These are phyloP conservation scores for Ochetophila trinervis DNA, from an alignment of 306 rosid genomes.

Conservation along the genomic window DNA sequence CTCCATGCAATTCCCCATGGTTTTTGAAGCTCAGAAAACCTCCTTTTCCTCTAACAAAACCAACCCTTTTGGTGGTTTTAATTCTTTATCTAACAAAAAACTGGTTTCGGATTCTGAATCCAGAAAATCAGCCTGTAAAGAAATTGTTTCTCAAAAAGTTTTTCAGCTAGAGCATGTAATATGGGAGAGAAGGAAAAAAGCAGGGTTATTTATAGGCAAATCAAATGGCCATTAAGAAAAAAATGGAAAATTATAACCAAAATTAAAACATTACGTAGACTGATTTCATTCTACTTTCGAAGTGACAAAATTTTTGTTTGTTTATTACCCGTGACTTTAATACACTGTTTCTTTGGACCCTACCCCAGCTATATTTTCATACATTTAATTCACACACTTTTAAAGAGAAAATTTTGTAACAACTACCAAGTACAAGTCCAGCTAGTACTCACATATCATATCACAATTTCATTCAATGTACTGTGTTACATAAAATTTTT, in stretches of 20 bases:
- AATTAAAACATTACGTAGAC: slow-evolving; percentile 2
- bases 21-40: background rate
- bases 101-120: background rate
- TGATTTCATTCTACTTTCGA: background rate
- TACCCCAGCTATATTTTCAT: no score
- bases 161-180: background rate
- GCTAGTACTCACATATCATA: background rate
- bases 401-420: no score
- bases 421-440: background rate
- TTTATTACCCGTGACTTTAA: background rate
- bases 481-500: no score
- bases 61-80: background rate
- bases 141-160: background rate
- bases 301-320: background rate
- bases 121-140: no score
- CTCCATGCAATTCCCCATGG: slow-evolving; percentile 83
- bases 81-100: background rate
- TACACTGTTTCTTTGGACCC: no score
- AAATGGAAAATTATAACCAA: background rate
- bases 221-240: no score
- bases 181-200: slow-evolving; percentile 3
- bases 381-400: no score
- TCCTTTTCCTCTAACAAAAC: background rate
- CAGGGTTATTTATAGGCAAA: slow-evolving; percentile 1
- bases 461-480: background rate